Conservation (phyloP, 179 eudicot genomes). For the Beta lomatogona region DNA sequence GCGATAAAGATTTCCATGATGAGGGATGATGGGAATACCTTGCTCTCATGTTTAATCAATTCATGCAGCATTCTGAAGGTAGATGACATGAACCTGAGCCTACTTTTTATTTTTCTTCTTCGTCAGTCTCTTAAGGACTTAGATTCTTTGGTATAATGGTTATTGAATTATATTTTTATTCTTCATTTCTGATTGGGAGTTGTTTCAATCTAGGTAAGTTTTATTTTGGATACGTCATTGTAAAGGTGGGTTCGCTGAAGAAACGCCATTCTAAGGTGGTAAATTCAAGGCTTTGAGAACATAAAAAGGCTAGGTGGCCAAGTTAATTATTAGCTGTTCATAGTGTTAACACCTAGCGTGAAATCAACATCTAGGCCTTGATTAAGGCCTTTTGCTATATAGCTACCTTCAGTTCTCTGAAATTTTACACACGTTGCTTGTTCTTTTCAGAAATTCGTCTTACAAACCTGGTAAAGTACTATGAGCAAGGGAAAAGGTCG, state of each 20-base stretch:
- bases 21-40: constrained; percentile 70
- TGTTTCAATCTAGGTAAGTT: constrained; percentile 60
- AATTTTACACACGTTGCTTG: constrained; percentile 12
- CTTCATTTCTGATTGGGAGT: constrained; percentile 38
- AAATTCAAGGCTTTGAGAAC: constrained; percentile 37
- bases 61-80: constrained; percentile 61
- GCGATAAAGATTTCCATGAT: constrained; percentile 71
- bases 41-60: constrained; percentile 67
- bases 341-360: constrained; percentile 18
- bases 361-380: constrained; percentile 8
- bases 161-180: constrained; percentile 24
- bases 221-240: constrained; percentile 40
- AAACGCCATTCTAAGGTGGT: constrained; percentile 39
- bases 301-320: constrained; percentile 35
- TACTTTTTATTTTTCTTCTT: constrained; percentile 27
- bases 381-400: constrained; percentile 25
- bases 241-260: constrained; percentile 43
- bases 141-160: constrained; percentile 31
- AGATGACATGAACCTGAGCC: constrained; percentile 55
- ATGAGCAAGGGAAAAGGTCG: constrained; percentile 18
- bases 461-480: constrained; percentile 11
- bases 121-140: constrained; percentile 23
- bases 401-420: constrained; percentile 15
- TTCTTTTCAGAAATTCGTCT: constrained; percentile 25
- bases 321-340: constrained; percentile 25